Evolutionary conservation across 2,329 filamentous ascomycete species (phyloP).

Genomic region (Trichocomaceae sp.): DNA sequence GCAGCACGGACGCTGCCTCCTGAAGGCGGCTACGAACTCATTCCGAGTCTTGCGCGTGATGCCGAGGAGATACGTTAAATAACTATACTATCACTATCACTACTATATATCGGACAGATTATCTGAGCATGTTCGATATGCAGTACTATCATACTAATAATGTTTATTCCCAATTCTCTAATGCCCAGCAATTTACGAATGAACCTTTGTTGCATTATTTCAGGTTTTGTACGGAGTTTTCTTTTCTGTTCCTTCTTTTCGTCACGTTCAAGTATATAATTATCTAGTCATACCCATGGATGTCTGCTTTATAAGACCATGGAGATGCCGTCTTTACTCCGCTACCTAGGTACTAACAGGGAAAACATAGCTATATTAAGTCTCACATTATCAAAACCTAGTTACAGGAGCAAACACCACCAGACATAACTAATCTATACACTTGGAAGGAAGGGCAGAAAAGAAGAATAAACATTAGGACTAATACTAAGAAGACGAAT

Average conservation of each 20-base stretch:
- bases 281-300: background rate
- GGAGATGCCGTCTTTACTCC: too few species aligned
- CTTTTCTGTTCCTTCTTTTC: background rate
- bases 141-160: background rate
- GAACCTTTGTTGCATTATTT: background rate
- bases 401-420: background rate
- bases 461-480: background rate
- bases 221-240: background rate
- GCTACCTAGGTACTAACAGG: too few species aligned
- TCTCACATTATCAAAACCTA: background rate
- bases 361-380: too few species aligned
- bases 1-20: conserved; percentile 66
- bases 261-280: conserved; percentile 1
- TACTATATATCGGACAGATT: background rate
- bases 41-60: conserved; percentile 36
- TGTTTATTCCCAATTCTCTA: background rate
- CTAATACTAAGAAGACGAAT: background rate
- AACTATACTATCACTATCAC: background rate
- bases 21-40: conserved; percentile 82
- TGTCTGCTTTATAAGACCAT: background rate
- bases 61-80: conserved; percentile 4
- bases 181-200: background rate
- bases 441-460: background rate
- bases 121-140: background rate
- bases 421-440: background rate